A percentile compares a stretch with the other conserved stretches of the same genome.
Evolutionary conservation across 106 monocot species (phyloP).

Genomic region (Amphibolis antarctica): DNA sequence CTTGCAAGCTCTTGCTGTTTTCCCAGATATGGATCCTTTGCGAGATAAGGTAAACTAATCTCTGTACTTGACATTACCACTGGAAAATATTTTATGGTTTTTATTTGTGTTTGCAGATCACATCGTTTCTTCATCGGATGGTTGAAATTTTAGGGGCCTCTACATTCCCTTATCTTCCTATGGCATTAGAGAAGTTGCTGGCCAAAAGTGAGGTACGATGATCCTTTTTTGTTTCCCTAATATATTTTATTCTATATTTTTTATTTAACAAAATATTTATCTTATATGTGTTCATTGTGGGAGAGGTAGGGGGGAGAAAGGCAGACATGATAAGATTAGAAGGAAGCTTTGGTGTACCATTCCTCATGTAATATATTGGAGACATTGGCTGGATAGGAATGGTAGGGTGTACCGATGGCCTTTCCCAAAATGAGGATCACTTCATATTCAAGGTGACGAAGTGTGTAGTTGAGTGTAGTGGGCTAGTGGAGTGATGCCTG

Average conservation of each 20-base stretch:
- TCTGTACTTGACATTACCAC: neutral
- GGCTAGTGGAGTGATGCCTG: no score
- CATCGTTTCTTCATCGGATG: slow-evolving; percentile 95
- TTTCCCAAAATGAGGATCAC: no score
- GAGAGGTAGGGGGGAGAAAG: no score
- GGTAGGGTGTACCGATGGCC: no score
- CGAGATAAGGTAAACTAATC: slow-evolving; percentile 48
- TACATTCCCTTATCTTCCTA: slow-evolving; percentile 63
- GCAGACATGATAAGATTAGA: no score
- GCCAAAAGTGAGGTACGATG: slow-evolving; percentile 60
- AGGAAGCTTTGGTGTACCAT: no score
- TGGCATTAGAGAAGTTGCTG: slow-evolving; percentile 81
- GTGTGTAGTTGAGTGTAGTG: no score
- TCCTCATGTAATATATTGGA: no score
- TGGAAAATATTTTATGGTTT: neutral
- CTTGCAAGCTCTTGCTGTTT: slow-evolving; percentile 49
- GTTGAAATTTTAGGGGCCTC: slow-evolving; percentile 68
- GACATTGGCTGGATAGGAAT: no score
- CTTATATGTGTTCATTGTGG: no score
- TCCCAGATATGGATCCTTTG: slow-evolving; percentile 64
- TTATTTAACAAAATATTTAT: neutral
- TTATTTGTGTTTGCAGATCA: slow-evolving; percentile 32
- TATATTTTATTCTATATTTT: neutral
- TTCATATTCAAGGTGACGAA: no score
- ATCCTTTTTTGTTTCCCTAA: neutral